Evolutionary conservation across 2,329 filamentous ascomycete genomes (phyloP).

Genomic region (Bipolaris zeicola): DNA sequence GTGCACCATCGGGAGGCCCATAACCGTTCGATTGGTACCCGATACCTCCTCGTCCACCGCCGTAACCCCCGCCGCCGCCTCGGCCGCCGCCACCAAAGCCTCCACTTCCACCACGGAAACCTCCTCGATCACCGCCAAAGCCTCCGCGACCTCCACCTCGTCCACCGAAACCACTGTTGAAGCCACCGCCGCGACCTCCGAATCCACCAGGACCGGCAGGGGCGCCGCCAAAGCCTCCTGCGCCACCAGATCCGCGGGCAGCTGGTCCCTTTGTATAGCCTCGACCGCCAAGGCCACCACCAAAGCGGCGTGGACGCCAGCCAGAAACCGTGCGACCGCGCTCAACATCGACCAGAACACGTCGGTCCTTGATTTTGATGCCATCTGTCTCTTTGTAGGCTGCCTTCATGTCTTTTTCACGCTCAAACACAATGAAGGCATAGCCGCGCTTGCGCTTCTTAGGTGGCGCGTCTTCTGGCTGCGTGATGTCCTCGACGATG

Average conservation of each 20-base stretch:
- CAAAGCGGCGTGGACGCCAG: conserved; percentile 90
- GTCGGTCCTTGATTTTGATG: conserved; percentile 88
- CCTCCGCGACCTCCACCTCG: conserved; percentile 57
- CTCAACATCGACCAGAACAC: conserved; percentile 94
- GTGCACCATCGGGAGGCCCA: conserved; percentile 54
- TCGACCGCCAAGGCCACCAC: conserved; percentile 88
- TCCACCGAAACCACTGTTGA: conserved; percentile 54
- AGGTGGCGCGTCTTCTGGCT: conserved; percentile 63
- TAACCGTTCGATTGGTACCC: conserved; percentile 53
- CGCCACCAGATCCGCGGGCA: conserved; percentile 72
- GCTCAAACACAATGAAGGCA: conserved; percentile 95
- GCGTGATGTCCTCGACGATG: conserved; percentile 78
- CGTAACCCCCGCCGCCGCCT: conserved; percentile 25
- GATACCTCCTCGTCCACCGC: conserved; percentile 54
- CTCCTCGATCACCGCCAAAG: conserved; percentile 56
- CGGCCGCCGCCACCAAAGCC: conserved; percentile 49
- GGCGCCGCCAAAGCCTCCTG: conserved; percentile 59
- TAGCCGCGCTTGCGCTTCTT: conserved; percentile 82
- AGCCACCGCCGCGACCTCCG: conserved; percentile 60
- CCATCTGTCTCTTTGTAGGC: conserved; percentile 89
- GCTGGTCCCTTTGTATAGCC: conserved; percentile 86
- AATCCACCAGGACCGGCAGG: conserved; percentile 59
- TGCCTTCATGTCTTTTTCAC: conserved; percentile 99
- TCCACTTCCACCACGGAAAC: conserved; percentile 51
- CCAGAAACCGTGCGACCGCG: conserved; percentile 90